Conservation (phyloP, 2,329 filamentous ascomycete species). For the Proliferodiscus dingleyae region DNA sequence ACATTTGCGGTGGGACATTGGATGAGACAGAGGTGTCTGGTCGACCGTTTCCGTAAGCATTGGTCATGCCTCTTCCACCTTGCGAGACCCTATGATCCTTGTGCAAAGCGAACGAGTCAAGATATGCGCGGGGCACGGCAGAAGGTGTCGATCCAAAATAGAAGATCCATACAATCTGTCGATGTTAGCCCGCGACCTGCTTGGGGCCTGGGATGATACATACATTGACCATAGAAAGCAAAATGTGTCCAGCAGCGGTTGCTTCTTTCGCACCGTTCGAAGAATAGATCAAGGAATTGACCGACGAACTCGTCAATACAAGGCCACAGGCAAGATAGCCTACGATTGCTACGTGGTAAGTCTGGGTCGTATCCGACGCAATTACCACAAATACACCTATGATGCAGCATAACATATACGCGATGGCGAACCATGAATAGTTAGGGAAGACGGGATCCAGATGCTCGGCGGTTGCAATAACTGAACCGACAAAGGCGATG, state of each 20-base stretch:
- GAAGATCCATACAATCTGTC: conserved; percentile 93
- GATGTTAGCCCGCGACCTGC: conserved; percentile 10
- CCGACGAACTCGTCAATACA: conserved; percentile 77
- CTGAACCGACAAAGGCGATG: conserved; percentile 82
- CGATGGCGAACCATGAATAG: conserved; percentile 87
- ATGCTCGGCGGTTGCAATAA: conserved; percentile 58
- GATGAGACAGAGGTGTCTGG: conserved; percentile 83
- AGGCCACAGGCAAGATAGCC: conserved; percentile 81
- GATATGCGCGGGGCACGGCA: conserved; percentile 79
- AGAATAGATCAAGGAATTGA: conserved; percentile 81
- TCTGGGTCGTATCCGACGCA: conserved; percentile 76
- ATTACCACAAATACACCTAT: conserved; percentile 75
- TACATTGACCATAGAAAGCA: conserved; percentile 90
- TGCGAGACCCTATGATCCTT: conserved; percentile 58
- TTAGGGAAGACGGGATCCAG: conserved; percentile 77
- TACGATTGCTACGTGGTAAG: conserved; percentile 87
- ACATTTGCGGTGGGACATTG: conserved; percentile 83
- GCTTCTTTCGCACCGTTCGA: conserved; percentile 72
- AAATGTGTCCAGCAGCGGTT: conserved; percentile 85
- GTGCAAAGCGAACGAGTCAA: conserved; percentile 91
- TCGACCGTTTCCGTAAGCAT: conserved; percentile 65
- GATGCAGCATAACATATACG: conserved; percentile 82
- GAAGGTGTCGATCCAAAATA: conserved; percentile 94
- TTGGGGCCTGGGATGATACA: conserved; percentile 33
- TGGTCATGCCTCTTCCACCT: conserved; percentile 51